Evolutionary conservation across 768 basidiomycete species (phyloP).

Genomic region (Strobilomyces echinocephalus): DNA sequence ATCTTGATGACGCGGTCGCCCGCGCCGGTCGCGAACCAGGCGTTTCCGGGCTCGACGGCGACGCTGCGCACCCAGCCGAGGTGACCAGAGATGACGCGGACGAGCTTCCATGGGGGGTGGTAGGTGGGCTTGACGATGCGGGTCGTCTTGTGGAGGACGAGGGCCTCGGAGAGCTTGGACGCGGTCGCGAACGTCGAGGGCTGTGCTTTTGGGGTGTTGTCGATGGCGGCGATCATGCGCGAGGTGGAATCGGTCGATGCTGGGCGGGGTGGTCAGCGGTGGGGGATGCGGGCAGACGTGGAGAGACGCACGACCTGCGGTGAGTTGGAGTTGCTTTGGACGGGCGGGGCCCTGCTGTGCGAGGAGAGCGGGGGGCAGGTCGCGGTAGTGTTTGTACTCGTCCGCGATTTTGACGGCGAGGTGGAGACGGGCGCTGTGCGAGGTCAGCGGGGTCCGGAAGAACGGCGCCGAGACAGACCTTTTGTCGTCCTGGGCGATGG

Average conservation of each 20-base stretch:
- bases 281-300: background rate
- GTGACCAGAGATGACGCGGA: constrained; percentile 95
- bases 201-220: constrained; percentile 62
- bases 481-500: constrained; percentile 60
- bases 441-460: background rate
- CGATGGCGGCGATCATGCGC: constrained; percentile 67
- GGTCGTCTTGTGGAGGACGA: constrained; percentile 89
- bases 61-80: constrained; percentile 96
- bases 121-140: constrained; percentile 93
- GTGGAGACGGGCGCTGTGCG: constrained; percentile 53
- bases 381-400: constrained; percentile 84
- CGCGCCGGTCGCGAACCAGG: constrained; percentile 98
- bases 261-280: constrained; percentile 18
- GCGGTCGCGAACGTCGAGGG: constrained; percentile 68
- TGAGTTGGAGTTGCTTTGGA: constrained; percentile 49
- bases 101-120: constrained; percentile 94
- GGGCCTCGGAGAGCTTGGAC: constrained; percentile 75
- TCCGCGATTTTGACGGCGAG: constrained; percentile 82
- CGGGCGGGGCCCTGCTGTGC: constrained; percentile 77
- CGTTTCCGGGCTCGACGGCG: constrained; percentile 95
- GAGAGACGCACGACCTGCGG: constrained; percentile 55
- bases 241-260: constrained; percentile 43
- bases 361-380: constrained; percentile 75
- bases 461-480: constrained; percentile 42
- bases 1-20: constrained; percentile 98